Base-by-base conservation (phyloP, 75 land plant genomes). In the Cunninghamia lanceolata region DNA sequence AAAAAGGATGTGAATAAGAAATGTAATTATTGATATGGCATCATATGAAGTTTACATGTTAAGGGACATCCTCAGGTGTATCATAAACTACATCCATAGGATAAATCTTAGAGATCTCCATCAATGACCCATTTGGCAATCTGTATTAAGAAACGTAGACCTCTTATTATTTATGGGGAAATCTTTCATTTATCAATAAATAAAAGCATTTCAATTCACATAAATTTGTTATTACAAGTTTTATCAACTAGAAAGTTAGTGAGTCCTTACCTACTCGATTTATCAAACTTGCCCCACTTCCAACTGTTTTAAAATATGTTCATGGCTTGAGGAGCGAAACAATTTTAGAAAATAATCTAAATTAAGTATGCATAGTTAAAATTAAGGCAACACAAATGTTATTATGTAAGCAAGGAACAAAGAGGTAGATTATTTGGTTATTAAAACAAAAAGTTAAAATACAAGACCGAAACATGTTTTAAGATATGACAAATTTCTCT, bases 281-380 rank as follows among this genome's bases (percentile, higher is more conserved):
- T 94, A 86, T 98, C 99, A 87, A 98, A 98, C 82, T 98, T 98
- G 46, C 99, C 99, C 85, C 99, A 93, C 76, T 97, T 92, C 80
- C 96, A 87, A 86, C 99, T 98, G 42, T 93, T 94, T 85, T 98
- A 97, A 90, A 98, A 98, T n/a, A 98, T 98, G 89, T 95, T 96
- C 54, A 98, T 87, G 56, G 99, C 99, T 99, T 98, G 90, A 21
- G 89, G 17, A 82, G 81, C 47, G 56, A 85, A 80, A 45, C 82
- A 43, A 5, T 80, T 80, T 80, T 80, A 42, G 46, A 45, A 80
- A 28, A 80, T n/a, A 28, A 78, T 78, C 21, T 46, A 75, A 85
- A 21, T 19, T 35, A 36, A 42, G 47, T 15, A 82, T 34, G 86
- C 11, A 11, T 38, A 85, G 38, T 63, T 25, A 25, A 73, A 2